Percentiles rank a stretch among this genome's conserved stretches.
These are phyloP conservation scores for Penicillium lividum DNA, from an alignment of 495 filamentous ascomycete species.

Conservation along the genomic window DNA sequence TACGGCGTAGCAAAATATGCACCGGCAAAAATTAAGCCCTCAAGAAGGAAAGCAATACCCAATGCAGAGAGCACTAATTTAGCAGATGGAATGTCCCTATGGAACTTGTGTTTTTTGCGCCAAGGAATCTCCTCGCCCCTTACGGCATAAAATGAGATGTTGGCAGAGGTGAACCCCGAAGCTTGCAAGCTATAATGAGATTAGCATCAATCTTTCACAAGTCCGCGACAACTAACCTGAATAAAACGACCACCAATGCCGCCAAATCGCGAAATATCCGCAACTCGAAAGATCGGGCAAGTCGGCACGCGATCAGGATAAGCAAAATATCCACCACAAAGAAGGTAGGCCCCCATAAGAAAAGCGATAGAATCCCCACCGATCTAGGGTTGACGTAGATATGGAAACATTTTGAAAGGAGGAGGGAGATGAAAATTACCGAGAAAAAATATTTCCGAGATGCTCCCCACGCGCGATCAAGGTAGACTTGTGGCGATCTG, in stretches of 20 bases:
- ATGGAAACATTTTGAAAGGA: slow-evolving; percentile 27
- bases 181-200: neutral
- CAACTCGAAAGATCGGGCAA: slow-evolving; percentile 14
- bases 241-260: slow-evolving; percentile 8
- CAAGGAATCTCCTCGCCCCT: slow-evolving; percentile 21
- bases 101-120: slow-evolving; percentile 9
- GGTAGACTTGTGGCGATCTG: slow-evolving; percentile 10
- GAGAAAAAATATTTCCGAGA: slow-evolving; percentile 22
- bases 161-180: slow-evolving; percentile 13
- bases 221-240: slow-evolving; percentile 12
- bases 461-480: slow-evolving; percentile 15
- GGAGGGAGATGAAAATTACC: slow-evolving; percentile 23
- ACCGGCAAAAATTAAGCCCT: slow-evolving; percentile 3
- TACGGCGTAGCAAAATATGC: slow-evolving; percentile 19
- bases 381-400: slow-evolving; percentile 22
- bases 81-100: slow-evolving; percentile 5
- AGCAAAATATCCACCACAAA: slow-evolving; percentile 27
- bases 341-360: slow-evolving; percentile 27
- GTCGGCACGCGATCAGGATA: slow-evolving; percentile 20
- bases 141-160: slow-evolving; percentile 18
- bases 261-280: slow-evolving; percentile 8
- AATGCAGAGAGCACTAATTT: slow-evolving; percentile 8
- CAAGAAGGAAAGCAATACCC: slow-evolving; percentile 8
- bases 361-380: slow-evolving; percentile 10
- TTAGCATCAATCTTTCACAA: slow-evolving; percentile 5